Evolutionary conservation across 164 flowering plant species (phyloP), one percentile per base, ranked within the genome.

Genomic region (Berberis thunbergii): DNA sequence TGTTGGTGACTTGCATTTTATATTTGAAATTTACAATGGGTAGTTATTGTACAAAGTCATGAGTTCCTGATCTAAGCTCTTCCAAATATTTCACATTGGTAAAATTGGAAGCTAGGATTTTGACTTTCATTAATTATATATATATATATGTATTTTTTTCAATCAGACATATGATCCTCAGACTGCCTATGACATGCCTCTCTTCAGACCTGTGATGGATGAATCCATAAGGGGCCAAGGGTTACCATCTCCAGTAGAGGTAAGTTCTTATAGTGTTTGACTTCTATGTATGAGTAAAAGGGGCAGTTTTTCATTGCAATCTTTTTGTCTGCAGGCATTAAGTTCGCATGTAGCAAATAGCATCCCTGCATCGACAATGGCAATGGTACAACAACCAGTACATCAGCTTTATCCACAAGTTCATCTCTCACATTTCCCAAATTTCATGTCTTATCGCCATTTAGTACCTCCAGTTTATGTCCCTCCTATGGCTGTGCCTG

Each of bases 401-500:
- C 77, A 88, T 13, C 96, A 87, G 76, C 70, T 94, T 81, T 94
- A 90, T 74, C 95, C 96, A 2, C 98, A 84, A 79, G 84, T 88
- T 68, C 98, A 90, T 70, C 75, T 90, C 58, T 76, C 97, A 8
- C 97, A 83, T 72, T 90, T 62, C 69, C 77, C 91, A n/a, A 88
- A 88, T 64, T 72, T 82, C 6, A 84, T 93, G 88, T 95, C 90
- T 9, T 93, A 85, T 64, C 94, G 97, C 2, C 96, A 90, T 74
- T 72, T 80, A 57, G 67, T 88, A 49, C 77, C 98, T 41, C 98
- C 97, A 8, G 75, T 94, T 42, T 94, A 87, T 72, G 95, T 90
- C 41, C 97, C 98, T 38, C 96, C 87, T 38, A 90, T 93, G 97
- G 89, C 86, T 45, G 72, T 90, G 80, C 97, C 94, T 12, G 88